A percentile compares a stretch with the other conserved stretches of the same genome.
These are phyloP conservation scores for Neurospora sp. DNA, from an alignment of 495 filamentous ascomycete species.

Conservation along the genomic window DNA sequence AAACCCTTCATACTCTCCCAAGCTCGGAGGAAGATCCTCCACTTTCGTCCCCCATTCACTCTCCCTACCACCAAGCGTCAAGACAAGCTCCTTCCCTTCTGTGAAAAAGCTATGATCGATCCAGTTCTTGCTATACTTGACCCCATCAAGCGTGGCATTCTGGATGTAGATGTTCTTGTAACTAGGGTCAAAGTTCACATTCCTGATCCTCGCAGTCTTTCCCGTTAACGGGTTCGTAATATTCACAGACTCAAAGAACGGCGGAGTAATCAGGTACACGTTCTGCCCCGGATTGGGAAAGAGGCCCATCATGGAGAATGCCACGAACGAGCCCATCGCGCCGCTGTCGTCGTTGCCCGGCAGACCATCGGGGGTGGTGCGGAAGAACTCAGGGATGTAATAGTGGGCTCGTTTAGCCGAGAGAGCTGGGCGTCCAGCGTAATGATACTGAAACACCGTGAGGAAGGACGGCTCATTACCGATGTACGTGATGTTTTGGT, in stretches of 20 bases:
- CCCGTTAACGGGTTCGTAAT: slow-evolving; percentile 49
- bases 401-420: slow-evolving; percentile 51
- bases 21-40: slow-evolving; percentile 55
- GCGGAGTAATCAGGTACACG: slow-evolving; percentile 62
- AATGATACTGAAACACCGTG: slow-evolving; percentile 62
- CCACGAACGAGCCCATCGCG: slow-evolving; percentile 62
- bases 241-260: slow-evolving; percentile 56
- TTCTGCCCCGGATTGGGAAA: slow-evolving; percentile 69
- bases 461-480: slow-evolving; percentile 67
- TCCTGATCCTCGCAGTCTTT: slow-evolving; percentile 49
- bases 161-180: slow-evolving; percentile 61
- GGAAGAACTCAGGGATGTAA: slow-evolving; percentile 60
- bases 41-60: slow-evolving; percentile 59
- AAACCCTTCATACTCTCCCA: slow-evolving; percentile 26
- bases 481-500: slow-evolving; percentile 55
- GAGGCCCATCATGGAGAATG: slow-evolving; percentile 61
- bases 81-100: slow-evolving; percentile 56
- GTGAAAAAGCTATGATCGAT: slow-evolving; percentile 67
- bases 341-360: slow-evolving; percentile 67
- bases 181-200: slow-evolving; percentile 51
- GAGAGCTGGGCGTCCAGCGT: slow-evolving; percentile 54
- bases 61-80: slow-evolving; percentile 54
- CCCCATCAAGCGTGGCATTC: slow-evolving; percentile 57
- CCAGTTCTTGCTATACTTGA: slow-evolving; percentile 59
- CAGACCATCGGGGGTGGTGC: slow-evolving; percentile 48